Evolutionary conservation across 2,329 filamentous ascomycete species (phyloP), one percentile per base, ranked within the genome.

Genomic region (Pestalotiopsis sp.): DNA sequence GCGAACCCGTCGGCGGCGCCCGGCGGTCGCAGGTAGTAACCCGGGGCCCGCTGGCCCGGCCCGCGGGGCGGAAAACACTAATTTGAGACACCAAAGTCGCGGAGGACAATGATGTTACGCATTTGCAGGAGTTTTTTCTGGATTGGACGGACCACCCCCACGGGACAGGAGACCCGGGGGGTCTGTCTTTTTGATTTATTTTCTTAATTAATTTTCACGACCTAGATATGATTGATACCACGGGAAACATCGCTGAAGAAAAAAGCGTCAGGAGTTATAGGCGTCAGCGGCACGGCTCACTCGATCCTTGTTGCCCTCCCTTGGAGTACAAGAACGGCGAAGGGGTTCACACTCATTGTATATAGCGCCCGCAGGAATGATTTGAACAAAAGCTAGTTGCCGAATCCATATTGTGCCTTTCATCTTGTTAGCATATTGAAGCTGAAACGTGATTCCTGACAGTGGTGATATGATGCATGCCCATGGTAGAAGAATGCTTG

Each of bases 181-280:
- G 6, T 2, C 12, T 59, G 23, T 59, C 25, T 17, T 59, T 59
- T 31, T 13, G 20, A 20, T 52, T 52, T 52, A 9, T 14, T 17
- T 52, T 52, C 20, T 17, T 20, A 23, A n/a, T 58, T 58, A 23
- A 23, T n/a, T 36, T 41, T 36, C 27, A 59, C 14, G 25, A 31
- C 23, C n/a, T 31, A 36, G 17, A 52, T 6, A 52, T 17, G 59
- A 36, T 38, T 61, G 61, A 64, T 64, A 64, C 61, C 61, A 64
- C 49, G 39, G 61, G 61, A 13, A 23, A 25, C n/a, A 31, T 31
- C 27, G 27, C 31, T n/a, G 7, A n/a, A n/a, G 45, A 27, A 36
- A 36, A 64, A 45, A 64, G 61, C 61, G 61, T 64, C 52, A 31
- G 61, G 61, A 64, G 61, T 64, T 60, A n/a, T 64, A 25, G 61